Base-by-base conservation (phyloP, 495 filamentous ascomycete genomes). In the Penicillium parvum region DNA sequence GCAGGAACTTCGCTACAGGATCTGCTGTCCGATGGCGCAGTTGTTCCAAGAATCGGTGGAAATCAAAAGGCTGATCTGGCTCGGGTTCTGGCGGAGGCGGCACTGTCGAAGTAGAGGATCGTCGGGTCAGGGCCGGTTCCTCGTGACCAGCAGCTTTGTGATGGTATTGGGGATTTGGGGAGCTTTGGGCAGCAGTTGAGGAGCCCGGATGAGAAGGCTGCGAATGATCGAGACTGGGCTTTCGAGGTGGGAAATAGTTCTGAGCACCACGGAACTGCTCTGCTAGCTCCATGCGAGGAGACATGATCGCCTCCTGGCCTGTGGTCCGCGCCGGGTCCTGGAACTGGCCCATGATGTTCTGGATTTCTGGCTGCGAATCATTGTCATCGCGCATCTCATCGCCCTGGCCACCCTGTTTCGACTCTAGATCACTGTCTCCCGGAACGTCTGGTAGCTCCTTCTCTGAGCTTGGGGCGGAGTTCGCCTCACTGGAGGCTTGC, bases 41-140 rank as follows among this genome's bases (percentile, higher is more conserved):
- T 58, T 99, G 92, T 55, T 95, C 91, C 39, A 99, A 66, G 56
- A 99, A 99, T 5, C 92, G 79, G 65, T 97, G 94, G 57, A 99
- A 99, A 66, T 99, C 92, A 59, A 99, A 99, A 1, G 92, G 87
- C 32, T 95, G 77, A 39, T 87, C 77, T 16, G 89, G 81, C 58
- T 96, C 90, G 0, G 89, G 90, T 46, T 95, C 90, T 4, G 95
- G 94, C 17, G 83, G 83, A 2, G 90, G 91, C 16, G 83, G 84
- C 22, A 64, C 43, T 5, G 68, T 66, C 7, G 68, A 71, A 10
- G 64, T 57, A 16, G 68, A 71, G 28, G 65, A 63, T 39, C 85
- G 80, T 42, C 67, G 65, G n/a, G 50, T 64, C 50, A 55, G 48
- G 15, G 50, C 74, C 4, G 82, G 77, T 34, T 65, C 60, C 5